Base-by-base conservation (phyloP, 306 rosid genomes). In the Luffa aegyptiaca region DNA sequence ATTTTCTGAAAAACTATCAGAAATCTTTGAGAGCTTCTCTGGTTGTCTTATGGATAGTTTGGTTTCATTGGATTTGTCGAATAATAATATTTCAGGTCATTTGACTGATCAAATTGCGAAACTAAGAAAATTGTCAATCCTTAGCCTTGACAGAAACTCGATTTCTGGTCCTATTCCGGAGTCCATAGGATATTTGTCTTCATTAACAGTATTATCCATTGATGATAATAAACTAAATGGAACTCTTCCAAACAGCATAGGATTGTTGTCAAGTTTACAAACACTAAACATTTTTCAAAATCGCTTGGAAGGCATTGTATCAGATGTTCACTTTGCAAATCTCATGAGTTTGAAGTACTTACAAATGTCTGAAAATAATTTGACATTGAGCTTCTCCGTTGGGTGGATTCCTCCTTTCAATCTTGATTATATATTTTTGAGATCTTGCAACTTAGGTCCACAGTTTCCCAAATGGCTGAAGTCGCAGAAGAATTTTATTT, bases 381-480 rank as follows among this genome's bases (percentile, higher is more conserved):
- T 80, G 56, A 41, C 55, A 42, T 10, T 74, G 21, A 36, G 56
- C 12, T 75, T 79, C 6, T 10, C 53, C n/a, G 14, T 31, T 9
- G 56, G 9, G 3, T 83, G 86, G 86, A 12, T 75, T 42, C 86
- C 81, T 0, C 83, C 83, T 2, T 84, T 86, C 81, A 71, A 85
- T 62, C 87, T 88, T 41, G 35, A 13, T 0, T 3, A 3, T 9
- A 13, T 84, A 68, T 0, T 0, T 0, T 18, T 84, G 58, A 85
- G 75, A 51, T 82, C 63, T 33, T 86, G 80, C 56, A 62, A 45
- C 51, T 6, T 86, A n/a, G 88, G 85, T 7, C 84, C 79, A 3
- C 61, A 79, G 10, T 81, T 88, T 72, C 89, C 89, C 14, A 6
- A 31, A 41, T 88, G 91, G 89, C 71, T 88, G 11, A 70, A 39